Conservation (phyloP, 164 flowering plant species). For the Tinospora cordifolia region DNA sequence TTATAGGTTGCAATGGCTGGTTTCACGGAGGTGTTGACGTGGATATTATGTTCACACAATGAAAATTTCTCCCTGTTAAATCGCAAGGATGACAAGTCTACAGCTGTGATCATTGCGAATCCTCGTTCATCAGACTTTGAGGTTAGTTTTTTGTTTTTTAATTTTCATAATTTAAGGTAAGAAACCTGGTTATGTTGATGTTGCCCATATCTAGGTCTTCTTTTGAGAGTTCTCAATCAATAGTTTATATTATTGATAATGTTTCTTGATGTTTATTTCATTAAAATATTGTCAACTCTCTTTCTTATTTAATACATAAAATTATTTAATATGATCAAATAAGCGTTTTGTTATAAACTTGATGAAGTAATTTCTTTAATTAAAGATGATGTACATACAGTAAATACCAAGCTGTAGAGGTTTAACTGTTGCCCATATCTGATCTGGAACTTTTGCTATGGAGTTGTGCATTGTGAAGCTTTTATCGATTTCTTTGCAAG, state of each 20-base stretch:
- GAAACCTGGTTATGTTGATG: not conserved
- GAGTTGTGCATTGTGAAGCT: not conserved
- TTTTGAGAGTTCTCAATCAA: not conserved
- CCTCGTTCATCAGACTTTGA: constrained; percentile 95
- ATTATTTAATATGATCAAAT: not conserved
- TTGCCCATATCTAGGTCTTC: not conserved
- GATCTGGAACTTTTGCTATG: too few relatives aligned
- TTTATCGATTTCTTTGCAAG: not conserved
- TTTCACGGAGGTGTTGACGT: constrained; percentile 78
- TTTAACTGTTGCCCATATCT: too few relatives aligned
- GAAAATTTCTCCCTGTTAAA: constrained; percentile 78
- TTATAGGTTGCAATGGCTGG: constrained; percentile 74
- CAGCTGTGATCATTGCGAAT: constrained; percentile 65
- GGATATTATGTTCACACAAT: constrained; percentile 72
- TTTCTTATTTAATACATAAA: not conserved
- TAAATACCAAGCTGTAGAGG: too few relatives aligned
- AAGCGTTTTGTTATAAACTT: not conserved
- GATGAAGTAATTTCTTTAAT: not conserved
- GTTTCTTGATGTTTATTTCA: not conserved
- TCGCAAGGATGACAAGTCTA: constrained; percentile 59
- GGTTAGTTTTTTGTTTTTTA: constrained; percentile 60
- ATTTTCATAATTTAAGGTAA: not conserved
- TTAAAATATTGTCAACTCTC: not conserved
- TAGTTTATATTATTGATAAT: not conserved
- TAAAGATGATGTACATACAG: too few relatives aligned